Evolutionary conservation across 106 monocot genomes (phyloP).

Genomic region (Chionographis japonica): DNA sequence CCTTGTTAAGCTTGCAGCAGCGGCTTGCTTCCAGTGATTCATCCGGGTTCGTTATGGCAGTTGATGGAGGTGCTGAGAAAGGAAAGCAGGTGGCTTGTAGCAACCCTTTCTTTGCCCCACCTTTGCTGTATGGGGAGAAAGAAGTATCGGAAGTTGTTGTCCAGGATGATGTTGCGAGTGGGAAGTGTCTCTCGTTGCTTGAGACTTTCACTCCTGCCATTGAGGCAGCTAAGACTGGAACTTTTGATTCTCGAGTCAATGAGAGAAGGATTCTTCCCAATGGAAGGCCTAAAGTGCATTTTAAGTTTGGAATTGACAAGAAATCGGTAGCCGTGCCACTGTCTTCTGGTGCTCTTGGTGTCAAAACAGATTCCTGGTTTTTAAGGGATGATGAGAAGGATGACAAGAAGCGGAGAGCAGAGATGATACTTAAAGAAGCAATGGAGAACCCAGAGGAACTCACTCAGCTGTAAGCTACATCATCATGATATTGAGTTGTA

Average conservation of each 20-base stretch:
- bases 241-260: slow-evolving; percentile 15
- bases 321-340: slow-evolving; percentile 45
- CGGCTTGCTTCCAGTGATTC: slow-evolving; percentile 29
- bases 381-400: slow-evolving; percentile 84
- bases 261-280: slow-evolving; percentile 33
- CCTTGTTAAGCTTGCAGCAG: slow-evolving; percentile 76
- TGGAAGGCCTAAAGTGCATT: slow-evolving; percentile 55
- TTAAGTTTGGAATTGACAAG: slow-evolving; percentile 70
- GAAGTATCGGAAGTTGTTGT: slow-evolving; percentile 36
- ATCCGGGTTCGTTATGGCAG: slow-evolving; percentile 12
- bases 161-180: slow-evolving; percentile 13
- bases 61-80: slow-evolving; percentile 19
- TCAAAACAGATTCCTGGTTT: slow-evolving; percentile 32
- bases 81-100: slow-evolving; percentile 41
- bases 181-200: slow-evolving; percentile 47
- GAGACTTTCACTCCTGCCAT: slow-evolving; percentile 70
- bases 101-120: slow-evolving; percentile 71
- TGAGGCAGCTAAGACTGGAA: slow-evolving; percentile 48
- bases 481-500: slow-evolving; percentile 19
- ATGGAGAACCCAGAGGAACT: slow-evolving; percentile 95
- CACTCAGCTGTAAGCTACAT: slow-evolving; percentile 54
- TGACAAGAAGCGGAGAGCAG: slow-evolving; percentile 90
- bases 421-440: slow-evolving; percentile 81
- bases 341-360: slow-evolving; percentile 14
- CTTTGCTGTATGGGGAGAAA: slow-evolving; percentile 57